Evolutionary conservation across 2,329 filamentous ascomycete species (phyloP).

Genomic region (Xylariaceae sp.): DNA sequence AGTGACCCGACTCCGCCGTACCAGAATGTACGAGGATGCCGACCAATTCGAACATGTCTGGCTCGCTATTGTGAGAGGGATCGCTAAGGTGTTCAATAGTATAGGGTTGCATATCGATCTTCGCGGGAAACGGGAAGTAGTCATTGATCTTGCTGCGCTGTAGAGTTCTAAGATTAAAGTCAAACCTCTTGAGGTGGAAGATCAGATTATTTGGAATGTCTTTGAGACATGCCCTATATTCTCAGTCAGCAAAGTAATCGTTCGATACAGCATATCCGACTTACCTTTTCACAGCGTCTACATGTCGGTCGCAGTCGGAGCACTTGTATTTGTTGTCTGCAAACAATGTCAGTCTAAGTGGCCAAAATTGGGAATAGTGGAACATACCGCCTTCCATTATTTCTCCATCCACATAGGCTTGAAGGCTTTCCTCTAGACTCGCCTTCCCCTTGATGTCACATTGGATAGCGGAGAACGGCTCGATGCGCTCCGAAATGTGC

Average conservation of each 20-base stretch:
- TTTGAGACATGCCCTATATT: slow-evolving; percentile 90
- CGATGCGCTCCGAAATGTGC: slow-evolving; percentile 87
- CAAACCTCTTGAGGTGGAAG: slow-evolving; percentile 89
- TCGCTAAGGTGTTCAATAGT: slow-evolving; percentile 82
- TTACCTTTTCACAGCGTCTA: slow-evolving; percentile 93
- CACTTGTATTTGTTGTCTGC: slow-evolving; percentile 99
- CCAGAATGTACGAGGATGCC: slow-evolving; percentile 92
- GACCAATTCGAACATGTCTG: slow-evolving; percentile 90
- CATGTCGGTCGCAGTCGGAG: slow-evolving; percentile 82
- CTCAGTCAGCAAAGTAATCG: no score
- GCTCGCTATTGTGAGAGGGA: slow-evolving; percentile 53
- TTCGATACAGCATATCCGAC: no score
- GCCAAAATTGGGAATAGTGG: not conserved
- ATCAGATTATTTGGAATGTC: slow-evolving; percentile 93
- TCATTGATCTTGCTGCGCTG: slow-evolving; percentile 94
- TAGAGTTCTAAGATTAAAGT: slow-evolving; percentile 77
- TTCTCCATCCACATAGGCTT: slow-evolving; percentile 95
- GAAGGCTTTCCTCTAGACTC: slow-evolving; percentile 80
- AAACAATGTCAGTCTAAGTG: slow-evolving; percentile 29
- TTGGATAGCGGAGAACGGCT: slow-evolving; percentile 92
- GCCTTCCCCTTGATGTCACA: slow-evolving; percentile 94
- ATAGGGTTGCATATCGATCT: slow-evolving; percentile 86
- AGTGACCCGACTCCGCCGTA: slow-evolving; percentile 91
- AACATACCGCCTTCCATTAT: slow-evolving; percentile 84
- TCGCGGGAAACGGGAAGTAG: slow-evolving; percentile 82